Evolutionary conservation across 2,329 filamentous ascomycete genomes (phyloP).

Genomic region (Xylogone sp.): DNA sequence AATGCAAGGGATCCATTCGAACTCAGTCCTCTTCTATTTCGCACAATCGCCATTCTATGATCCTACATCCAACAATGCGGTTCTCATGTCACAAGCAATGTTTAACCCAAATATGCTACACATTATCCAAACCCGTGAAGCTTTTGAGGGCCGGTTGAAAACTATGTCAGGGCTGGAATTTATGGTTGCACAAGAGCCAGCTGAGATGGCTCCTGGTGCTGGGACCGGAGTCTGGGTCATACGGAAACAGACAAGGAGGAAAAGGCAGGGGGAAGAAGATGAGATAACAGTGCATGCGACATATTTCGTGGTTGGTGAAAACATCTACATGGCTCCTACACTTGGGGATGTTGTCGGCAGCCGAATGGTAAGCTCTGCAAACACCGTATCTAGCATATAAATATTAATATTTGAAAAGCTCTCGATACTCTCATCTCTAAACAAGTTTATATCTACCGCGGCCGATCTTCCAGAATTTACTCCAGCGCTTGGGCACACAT

Average conservation of each 20-base stretch:
- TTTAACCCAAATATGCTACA: constrained; percentile 56
- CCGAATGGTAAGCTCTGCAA: constrained; percentile 45
- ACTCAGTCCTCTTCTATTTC: constrained; percentile 62
- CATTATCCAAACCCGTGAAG: constrained; percentile 56
- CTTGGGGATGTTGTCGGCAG: constrained; percentile 56
- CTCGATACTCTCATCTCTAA: constrained; percentile 24
- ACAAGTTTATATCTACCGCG: constrained; percentile 28
- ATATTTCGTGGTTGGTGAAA: constrained; percentile 63
- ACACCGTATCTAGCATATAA: not conserved
- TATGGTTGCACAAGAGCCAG: constrained; percentile 61
- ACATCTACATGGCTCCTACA: constrained; percentile 63
- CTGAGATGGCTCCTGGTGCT: constrained; percentile 56
- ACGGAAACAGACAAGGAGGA: constrained; percentile 61
- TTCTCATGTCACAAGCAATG: constrained; percentile 58
- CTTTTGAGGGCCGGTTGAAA: constrained; percentile 58
- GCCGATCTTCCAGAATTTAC: constrained; percentile 39
- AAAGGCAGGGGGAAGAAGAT: constrained; percentile 51
- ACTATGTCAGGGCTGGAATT: constrained; percentile 66
- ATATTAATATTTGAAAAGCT: constrained; percentile 9
- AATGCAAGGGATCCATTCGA: constrained; percentile 57
- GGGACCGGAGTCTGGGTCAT: constrained; percentile 67
- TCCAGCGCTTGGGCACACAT: constrained; percentile 43
- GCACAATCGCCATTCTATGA: constrained; percentile 66
- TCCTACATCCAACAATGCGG: constrained; percentile 62
- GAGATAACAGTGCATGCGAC: constrained; percentile 56